phyloP scores from a whole-genome alignment of 495 filamentous ascomycete genomes.

The Aspergillus conjunctus region DNA sequence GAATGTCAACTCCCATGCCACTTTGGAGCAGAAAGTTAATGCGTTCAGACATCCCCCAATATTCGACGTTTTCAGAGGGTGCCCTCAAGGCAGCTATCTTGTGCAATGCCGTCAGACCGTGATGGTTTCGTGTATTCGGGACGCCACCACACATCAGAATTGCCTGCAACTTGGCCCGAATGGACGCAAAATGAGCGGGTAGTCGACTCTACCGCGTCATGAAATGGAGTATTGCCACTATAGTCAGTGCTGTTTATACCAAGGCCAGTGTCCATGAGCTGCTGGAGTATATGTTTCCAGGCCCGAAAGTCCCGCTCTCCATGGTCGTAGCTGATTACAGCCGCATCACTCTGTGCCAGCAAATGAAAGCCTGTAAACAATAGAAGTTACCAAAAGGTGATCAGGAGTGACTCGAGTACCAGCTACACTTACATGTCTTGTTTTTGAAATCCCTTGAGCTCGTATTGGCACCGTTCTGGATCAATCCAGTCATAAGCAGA shows the following conservation, averaged over 20 bases:
- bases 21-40: slow-evolving; percentile 1
- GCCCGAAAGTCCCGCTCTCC: not conserved
- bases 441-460: slow-evolving; percentile 6
- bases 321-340: not conserved
- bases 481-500: not conserved
- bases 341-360: not conserved
- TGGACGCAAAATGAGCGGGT: too few relatives aligned
- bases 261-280: slow-evolving; percentile 8
- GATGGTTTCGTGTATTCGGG: not conserved
- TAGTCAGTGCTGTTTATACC: slow-evolving; percentile 9
- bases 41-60: not conserved
- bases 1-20: slow-evolving; percentile 62
- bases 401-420: not conserved
- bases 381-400: not conserved
- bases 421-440: not conserved
- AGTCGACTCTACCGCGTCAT: not conserved
- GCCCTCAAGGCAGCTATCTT: not conserved
- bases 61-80: not conserved
- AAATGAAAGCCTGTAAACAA: slow-evolving; percentile 6
- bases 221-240: slow-evolving; percentile 9
- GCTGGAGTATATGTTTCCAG: not conserved
- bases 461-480: slow-evolving; percentile 1
- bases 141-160: not conserved
- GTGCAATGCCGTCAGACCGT: slow-evolving; percentile 12
- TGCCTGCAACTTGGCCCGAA: not conserved